Evolutionary conservation across 2,329 filamentous ascomycete species (phyloP).

Genomic region (Tolypocladium paradoxum): DNA sequence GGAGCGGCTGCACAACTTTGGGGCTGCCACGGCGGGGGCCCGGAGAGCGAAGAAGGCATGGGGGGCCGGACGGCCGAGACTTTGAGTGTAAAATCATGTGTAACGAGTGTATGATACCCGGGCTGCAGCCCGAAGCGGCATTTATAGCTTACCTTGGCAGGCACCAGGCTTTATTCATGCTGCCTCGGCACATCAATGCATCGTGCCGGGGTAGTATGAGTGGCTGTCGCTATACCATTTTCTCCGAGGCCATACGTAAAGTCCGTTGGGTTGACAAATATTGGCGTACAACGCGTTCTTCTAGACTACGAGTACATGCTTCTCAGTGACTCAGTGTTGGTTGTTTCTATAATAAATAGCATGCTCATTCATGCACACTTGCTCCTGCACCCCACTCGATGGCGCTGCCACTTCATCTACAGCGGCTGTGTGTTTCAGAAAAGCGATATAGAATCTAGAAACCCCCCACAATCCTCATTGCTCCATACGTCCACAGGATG

Average conservation of each 20-base stretch:
- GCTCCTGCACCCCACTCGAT: neutral
- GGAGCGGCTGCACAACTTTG: conserved; percentile 90
- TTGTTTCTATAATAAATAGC: no score
- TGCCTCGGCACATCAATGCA: neutral
- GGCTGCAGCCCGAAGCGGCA: conserved; percentile 3
- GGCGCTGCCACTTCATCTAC: neutral
- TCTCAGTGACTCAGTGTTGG: no score
- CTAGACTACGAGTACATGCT: no score
- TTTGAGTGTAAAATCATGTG: neutral
- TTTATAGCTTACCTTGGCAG: neutral
- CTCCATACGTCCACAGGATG: neutral
- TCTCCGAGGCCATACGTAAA: no score
- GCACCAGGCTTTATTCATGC: neutral
- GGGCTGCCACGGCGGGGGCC: conserved; percentile 31
- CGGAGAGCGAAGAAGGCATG: conserved; percentile 24
- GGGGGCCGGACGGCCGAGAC: conserved; percentile 17
- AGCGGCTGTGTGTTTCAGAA: neutral
- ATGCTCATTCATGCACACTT: neutral
- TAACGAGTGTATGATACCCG: neutral
- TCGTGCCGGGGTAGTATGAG: neutral
- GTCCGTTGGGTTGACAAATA: no score
- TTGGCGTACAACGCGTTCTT: no score
- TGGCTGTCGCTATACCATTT: no score
- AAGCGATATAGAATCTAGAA: neutral
- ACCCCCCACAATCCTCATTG: no score